Evolutionary conservation across 1,284 basidiomycete species (phyloP).

Genomic region (Caloboletus firmus): DNA sequence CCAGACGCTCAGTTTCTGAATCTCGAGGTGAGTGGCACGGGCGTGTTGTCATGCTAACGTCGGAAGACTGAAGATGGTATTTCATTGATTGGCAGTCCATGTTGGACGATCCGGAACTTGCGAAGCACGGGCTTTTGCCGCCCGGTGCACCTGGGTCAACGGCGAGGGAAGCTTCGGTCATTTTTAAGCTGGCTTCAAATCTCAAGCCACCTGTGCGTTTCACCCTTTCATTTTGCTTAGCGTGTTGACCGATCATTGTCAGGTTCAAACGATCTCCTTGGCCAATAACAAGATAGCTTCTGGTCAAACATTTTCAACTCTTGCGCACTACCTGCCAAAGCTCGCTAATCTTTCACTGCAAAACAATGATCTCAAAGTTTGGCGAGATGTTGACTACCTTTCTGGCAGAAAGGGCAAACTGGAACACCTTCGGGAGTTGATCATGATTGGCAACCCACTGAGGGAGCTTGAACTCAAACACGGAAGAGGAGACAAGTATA

Average conservation of each 20-base stretch:
- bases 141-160: conserved; percentile 65
- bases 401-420: conserved; percentile 61
- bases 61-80: conserved; percentile 33
- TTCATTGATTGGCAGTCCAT: conserved; percentile 45
- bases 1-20: conserved; percentile 70
- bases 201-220: conserved; percentile 69
- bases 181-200: conserved; percentile 82
- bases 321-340: conserved; percentile 67
- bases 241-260: conserved; percentile 6
- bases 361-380: conserved; percentile 64
- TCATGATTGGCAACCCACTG: conserved; percentile 80
- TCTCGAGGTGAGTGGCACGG: conserved; percentile 60
- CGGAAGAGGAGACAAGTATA: conserved; percentile 57
- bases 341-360: conserved; percentile 83
- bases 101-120: conserved; percentile 70
- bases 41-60: not conserved
- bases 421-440: conserved; percentile 67
- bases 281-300: conserved; percentile 55
- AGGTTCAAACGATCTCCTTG: conserved; percentile 79
- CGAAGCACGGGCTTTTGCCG: conserved; percentile 61
- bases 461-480: conserved; percentile 61
- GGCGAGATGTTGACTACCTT: conserved; percentile 68
- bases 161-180: conserved; percentile 69
- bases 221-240: not conserved
- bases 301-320: conserved; percentile 51